Evolutionary conservation across 78 protist genomes (phyloP).

Genomic region (Bodo saltans): DNA sequence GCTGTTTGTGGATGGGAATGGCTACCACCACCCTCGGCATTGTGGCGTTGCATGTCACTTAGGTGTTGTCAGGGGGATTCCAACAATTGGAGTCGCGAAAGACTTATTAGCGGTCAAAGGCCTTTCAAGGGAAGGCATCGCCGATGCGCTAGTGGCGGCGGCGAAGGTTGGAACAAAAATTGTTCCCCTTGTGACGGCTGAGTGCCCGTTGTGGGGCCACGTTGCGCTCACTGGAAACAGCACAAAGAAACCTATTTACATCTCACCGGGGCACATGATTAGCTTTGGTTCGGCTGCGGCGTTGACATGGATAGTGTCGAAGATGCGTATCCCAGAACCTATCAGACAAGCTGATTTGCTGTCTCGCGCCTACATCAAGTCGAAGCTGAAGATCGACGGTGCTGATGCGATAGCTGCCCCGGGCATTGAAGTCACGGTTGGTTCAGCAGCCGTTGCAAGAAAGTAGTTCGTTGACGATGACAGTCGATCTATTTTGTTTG

Average conservation of each 20-base stretch:
- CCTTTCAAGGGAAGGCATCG: slow-evolving; percentile 34
- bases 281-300: slow-evolving; percentile 40
- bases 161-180: background rate
- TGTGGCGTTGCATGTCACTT: slow-evolving; percentile 64
- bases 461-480: too few species aligned
- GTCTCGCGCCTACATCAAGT: slow-evolving; percentile 43
- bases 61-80: slow-evolving; percentile 53
- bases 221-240: slow-evolving; percentile 22
- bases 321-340: slow-evolving; percentile 62
- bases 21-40: slow-evolving; percentile 63
- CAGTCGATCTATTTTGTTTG: too few species aligned
- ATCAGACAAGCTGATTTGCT: slow-evolving; percentile 57
- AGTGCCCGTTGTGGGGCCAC: background rate
- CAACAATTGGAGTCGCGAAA: slow-evolving; percentile 76
- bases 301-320: slow-evolving; percentile 8
- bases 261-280: slow-evolving; percentile 68
- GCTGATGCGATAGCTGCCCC: too few species aligned
- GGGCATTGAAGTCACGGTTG: too few species aligned
- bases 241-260: slow-evolving; percentile 46
- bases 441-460: too few species aligned
- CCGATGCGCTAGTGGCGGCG: background rate
- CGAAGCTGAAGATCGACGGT: too few species aligned
- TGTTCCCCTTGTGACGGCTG: background rate
- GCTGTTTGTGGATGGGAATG: slow-evolving; percentile 69
- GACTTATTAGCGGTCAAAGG: slow-evolving; percentile 47